phyloP scores from a whole-genome alignment of 176 grass and related monocot genomes.

The Carex littledalei region DNA sequence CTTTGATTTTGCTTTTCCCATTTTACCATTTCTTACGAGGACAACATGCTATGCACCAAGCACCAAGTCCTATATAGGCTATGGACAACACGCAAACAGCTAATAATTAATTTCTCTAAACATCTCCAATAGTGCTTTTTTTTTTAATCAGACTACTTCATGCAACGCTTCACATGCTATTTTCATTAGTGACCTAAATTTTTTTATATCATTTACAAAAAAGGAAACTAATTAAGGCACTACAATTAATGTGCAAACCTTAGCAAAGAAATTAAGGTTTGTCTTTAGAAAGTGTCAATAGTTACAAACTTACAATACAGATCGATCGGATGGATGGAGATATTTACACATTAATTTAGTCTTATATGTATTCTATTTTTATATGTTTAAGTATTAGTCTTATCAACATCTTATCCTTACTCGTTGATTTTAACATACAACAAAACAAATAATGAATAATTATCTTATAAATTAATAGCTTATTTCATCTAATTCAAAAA shows the following conservation, averaged over 20 bases:
- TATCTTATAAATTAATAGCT: too few species aligned
- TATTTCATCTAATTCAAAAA: too few species aligned
- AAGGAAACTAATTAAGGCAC: neutral
- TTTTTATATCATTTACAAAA: slow-evolving; percentile 2
- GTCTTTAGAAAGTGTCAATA: too few species aligned
- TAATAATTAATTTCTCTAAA: neutral
- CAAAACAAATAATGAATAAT: too few species aligned
- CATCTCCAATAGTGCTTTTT: neutral
- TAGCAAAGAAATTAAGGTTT: neutral
- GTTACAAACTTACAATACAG: too few species aligned
- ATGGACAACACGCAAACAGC: neutral
- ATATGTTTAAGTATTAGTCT: too few species aligned
- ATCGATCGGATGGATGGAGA: too few species aligned
- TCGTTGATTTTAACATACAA: too few species aligned
- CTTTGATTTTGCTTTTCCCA: neutral
- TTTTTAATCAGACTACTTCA: neutral
- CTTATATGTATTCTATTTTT: too few species aligned
- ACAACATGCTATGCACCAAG: slow-evolving; percentile 13
- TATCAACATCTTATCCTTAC: too few species aligned
- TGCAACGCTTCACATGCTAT: neutral
- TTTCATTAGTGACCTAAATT: neutral
- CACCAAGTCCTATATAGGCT: neutral
- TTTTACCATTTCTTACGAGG: neutral
- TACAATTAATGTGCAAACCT: neutral
- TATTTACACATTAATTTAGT: too few species aligned